phyloP scores from a whole-genome alignment of 257 asterid genomes.

The Solanum etuberosum region DNA sequence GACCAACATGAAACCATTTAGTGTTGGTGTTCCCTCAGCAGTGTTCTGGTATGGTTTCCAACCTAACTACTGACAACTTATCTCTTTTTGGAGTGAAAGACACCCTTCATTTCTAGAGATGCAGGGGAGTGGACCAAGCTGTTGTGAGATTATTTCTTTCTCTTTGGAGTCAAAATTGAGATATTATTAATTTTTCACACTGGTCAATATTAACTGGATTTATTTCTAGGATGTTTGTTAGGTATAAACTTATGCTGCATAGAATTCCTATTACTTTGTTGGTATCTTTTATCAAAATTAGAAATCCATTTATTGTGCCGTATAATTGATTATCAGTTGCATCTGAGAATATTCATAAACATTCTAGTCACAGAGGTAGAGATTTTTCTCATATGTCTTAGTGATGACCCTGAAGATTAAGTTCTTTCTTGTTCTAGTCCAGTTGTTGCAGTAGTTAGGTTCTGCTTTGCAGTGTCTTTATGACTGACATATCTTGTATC shows the following conservation, averaged over 20 bases:
- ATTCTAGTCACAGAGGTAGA: not conserved
- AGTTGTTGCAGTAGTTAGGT: not conserved
- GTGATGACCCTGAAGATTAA: not conserved
- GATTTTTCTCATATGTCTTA: not conserved
- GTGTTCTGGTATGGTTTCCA: slow-evolving; percentile 4
- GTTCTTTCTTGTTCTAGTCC: not conserved
- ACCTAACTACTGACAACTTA: not conserved
- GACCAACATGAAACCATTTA: slow-evolving; percentile 3
- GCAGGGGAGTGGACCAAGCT: not conserved
- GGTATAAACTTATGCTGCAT: not conserved
- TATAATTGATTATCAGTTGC: not conserved
- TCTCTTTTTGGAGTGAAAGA: not conserved
- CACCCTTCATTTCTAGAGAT: not conserved
- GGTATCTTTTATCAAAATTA: not conserved
- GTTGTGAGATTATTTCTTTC: not conserved
- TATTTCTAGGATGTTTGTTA: not conserved
- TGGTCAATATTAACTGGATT: not conserved
- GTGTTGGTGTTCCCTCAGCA: not conserved
- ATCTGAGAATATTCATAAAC: not conserved
- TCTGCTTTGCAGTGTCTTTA: not conserved
- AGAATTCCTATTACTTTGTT: not conserved
- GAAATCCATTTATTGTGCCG: not conserved
- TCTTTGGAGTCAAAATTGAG: not conserved
- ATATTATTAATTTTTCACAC: not conserved
- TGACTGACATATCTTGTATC: not conserved